Evolutionary conservation across 805 yeast species (phyloP), one percentile per base, ranked within the genome.

Genomic region (Debaryomyces tyrocola): DNA sequence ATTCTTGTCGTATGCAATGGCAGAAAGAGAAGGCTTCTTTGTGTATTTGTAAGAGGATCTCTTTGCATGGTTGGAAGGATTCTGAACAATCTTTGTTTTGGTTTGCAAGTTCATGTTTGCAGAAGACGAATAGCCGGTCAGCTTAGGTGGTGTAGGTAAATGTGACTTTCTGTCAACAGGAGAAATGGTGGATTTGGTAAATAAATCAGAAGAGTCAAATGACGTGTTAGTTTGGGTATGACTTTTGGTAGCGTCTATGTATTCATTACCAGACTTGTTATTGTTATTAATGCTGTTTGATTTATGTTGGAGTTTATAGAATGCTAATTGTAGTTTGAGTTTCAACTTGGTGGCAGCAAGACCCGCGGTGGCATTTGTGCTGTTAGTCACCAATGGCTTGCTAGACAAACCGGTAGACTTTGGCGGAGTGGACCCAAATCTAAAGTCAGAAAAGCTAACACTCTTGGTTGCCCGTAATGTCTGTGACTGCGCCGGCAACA

Each of bases 331-430:
- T 35, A 73, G 57, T 54, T 71, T 72, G 47, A 72, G 60, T 58
- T 70, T 73, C 55, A 73, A 61, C 51, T 71, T 71, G 18, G 73
- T 67, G 28, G 76, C 78, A 9, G 75, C 74, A 56, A 70, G 60
- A 24, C 67, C 70, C 6, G 72, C 73, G 45, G 64, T 55, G 47
- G 61, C 66, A 51, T 59, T 66, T 27, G 53, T 9, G 27, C 27
- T 24, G 27, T 4, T 24, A 24, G 10, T 24, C 12, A 20, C 42
- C 6, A n/a, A 24, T 6, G 29, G n/a, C 6, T 18, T 24, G 20
- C 20, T 6, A 2, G 17, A 2, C 14, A 20, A 36, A 15, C 36
- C 24, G 18, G 36, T 28, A 37, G 24, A 29, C 38, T 37, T 37
- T n/a, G 21, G 28, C 20, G 28, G 24, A 17, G 40, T 24, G n/a